A percentile compares a stretch with the other conserved stretches of the same genome.
phyloP scores from a whole-genome alignment of 2,329 filamentous ascomycete genomes.

The Diatrype stigma region DNA sequence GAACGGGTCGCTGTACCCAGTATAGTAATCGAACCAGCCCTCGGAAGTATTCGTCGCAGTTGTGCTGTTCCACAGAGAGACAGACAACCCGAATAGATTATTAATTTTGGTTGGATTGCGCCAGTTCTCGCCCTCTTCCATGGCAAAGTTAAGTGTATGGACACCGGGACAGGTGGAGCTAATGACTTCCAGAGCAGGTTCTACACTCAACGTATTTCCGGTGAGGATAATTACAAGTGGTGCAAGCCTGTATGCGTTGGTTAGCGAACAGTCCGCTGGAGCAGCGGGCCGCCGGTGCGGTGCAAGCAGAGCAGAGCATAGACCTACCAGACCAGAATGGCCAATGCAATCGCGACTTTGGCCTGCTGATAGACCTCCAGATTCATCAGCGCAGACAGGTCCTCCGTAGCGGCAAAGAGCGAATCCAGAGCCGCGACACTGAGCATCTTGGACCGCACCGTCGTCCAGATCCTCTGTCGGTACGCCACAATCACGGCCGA shows the following conservation, averaged over 20 bases:
- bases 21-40: constrained; percentile 31
- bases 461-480: constrained; percentile 28
- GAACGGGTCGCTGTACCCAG: constrained; percentile 20
- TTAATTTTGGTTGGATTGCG: constrained; percentile 25
- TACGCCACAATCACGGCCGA: constrained; percentile 31
- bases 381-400: constrained; percentile 26
- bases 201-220: constrained; percentile 32
- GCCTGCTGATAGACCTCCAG: constrained; percentile 27
- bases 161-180: constrained; percentile 25
- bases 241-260: constrained; percentile 22
- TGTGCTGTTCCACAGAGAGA: constrained; percentile 30
- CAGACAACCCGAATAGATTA: constrained; percentile 22
- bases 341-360: constrained; percentile 30
- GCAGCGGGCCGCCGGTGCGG: too few relatives aligned
- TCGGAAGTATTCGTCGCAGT: constrained; percentile 9
- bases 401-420: constrained; percentile 29
- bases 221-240: constrained; percentile 36
- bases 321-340: constrained; percentile 30
- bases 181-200: constrained; percentile 15
- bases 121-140: constrained; percentile 31
- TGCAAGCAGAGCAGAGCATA: too few relatives aligned
- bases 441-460: constrained; percentile 26
- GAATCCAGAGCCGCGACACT: constrained; percentile 28
- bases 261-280: neutral
- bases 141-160: constrained; percentile 28